phyloP scores from a whole-genome alignment of 306 rosid species.

The Ammopiptanthus mongolicus region DNA sequence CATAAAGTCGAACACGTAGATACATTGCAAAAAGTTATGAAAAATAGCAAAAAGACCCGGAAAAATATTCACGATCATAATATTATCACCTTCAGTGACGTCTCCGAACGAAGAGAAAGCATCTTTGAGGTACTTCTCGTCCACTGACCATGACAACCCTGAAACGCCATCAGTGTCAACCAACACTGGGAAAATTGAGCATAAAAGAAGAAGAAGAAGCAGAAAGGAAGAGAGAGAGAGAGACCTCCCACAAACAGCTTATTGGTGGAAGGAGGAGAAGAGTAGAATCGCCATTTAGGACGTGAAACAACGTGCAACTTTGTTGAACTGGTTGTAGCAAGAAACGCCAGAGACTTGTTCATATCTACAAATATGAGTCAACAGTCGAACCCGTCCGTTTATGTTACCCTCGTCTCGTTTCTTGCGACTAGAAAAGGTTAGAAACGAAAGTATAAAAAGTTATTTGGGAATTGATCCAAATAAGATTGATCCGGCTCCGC shows the following conservation, averaged over 20 bases:
- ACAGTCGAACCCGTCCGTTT: neutral
- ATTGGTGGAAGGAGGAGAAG: conserved; percentile 40
- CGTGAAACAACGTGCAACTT: conserved; percentile 14
- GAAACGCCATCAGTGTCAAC: conserved; percentile 23
- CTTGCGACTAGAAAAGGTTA: too few relatives aligned
- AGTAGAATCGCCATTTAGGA: conserved; percentile 30
- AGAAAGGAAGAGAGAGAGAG: neutral
- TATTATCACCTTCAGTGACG: conserved; percentile 62
- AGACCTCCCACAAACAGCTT: conserved; percentile 84
- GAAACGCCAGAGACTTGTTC: conserved; percentile 10
- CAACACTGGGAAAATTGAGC: neutral
- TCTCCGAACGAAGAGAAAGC: conserved; percentile 84
- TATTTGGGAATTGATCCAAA: too few relatives aligned
- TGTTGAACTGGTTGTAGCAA: neutral
- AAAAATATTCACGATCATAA: neutral
- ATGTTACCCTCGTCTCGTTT: too few relatives aligned
- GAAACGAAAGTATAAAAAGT: too few relatives aligned
- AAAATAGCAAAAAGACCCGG: neutral
- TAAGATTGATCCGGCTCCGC: too few relatives aligned
- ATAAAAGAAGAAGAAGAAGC: neutral
- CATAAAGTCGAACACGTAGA: conserved; percentile 41
- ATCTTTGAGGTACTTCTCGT: conserved; percentile 68
- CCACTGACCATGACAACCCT: conserved; percentile 87
- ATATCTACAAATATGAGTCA: neutral
- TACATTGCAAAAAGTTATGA: neutral